Evolutionary conservation across 2,329 filamentous ascomycete genomes (phyloP), one percentile per base, ranked within the genome.

Genomic region (Aspergillus sp.): DNA sequence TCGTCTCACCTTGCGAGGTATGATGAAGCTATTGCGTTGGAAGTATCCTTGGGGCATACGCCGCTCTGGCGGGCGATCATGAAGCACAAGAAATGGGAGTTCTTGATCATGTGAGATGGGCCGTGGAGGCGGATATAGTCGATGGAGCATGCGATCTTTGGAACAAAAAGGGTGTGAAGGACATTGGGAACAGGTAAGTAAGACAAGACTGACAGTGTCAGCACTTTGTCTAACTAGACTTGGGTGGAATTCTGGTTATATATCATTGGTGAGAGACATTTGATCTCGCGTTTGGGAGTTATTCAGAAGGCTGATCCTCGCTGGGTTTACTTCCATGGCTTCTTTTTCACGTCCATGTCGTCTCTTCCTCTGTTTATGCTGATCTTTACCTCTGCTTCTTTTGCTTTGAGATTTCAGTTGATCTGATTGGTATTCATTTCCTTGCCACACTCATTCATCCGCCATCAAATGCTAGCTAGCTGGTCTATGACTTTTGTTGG

Each of bases 31-130:
- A 25, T 25, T 25, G 23, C 4, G 23, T 25, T 25, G 23, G 23
- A 25, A 25, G 23, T 25, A 25, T 25, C 23, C 23, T 25, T 25
- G 23, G 23, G 23, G 23, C 23, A 25, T 23, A 45, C 23, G 25
- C 96, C 78, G 4, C 92, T 93, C 87, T 97, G 93, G 93, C 85
- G 93, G 81, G 91, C 96, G 79, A 87, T 94, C 75, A 97, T 97
- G 92, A 86, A 86, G 79, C 86, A 89, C 81, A 95, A 93, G 81
- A 87, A 87, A 68, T 97, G 91, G 92, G 25, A 61, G 13, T 61
- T 19, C 25, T 23, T 61, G 36, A 21, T 61, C 9, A 45, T 61
- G 39, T 61, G 28, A 49, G 32, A 15, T 17, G 5, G 13, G 10
- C 6, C 19, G 7, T 28, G 5, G 8, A 5, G 15, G 7, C 4